These are phyloP conservation scores for Aureobasidium uvarum DNA, from an alignment of 2,329 filamentous ascomycete species.

Conservation along the genomic window DNA sequence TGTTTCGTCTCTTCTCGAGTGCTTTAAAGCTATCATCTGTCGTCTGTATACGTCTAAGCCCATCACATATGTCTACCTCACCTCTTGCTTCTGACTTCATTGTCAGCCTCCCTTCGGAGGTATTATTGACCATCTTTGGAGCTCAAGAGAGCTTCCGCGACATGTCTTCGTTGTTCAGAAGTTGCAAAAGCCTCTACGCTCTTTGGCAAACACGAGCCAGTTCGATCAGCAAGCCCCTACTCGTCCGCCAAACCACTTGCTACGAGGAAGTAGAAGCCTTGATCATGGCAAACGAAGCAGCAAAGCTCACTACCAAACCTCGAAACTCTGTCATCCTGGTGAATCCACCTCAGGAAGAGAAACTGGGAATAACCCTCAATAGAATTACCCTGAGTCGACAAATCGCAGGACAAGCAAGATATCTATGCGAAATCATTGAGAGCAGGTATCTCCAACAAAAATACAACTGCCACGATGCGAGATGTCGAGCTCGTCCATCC, in stretches of 20 bases:
- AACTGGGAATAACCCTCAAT: not conserved
- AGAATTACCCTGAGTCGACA: not conserved
- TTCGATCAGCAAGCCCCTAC: constrained; percentile 1
- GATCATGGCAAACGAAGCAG: not conserved
- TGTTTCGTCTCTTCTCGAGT: not conserved
- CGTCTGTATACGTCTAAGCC: not conserved
- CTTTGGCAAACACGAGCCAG: constrained; percentile 3
- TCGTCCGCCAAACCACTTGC: constrained; percentile 2
- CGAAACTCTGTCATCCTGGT: not conserved
- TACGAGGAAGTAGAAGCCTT: constrained; percentile 5
- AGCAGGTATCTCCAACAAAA: constrained; percentile 17
- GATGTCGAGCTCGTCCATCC: constrained; percentile 19
- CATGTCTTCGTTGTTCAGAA: constrained; percentile 6
- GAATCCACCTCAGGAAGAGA: not conserved
- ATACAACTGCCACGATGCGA: constrained; percentile 16
- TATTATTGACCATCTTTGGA: constrained; percentile 17
- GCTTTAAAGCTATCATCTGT: not conserved
- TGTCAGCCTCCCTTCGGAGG: constrained; percentile 6
- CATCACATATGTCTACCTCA: not conserved
- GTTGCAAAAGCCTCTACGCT: constrained; percentile 8
- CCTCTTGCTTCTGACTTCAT: not conserved
- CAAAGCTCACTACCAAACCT: not conserved
- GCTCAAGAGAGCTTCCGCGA: constrained; percentile 24
- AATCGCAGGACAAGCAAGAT: not conserved
- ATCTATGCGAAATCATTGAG: constrained; percentile 20